Base-by-base conservation (phyloP, 2,329 filamentous ascomycete genomes). In the Ascochyta clinopodiicola region DNA sequence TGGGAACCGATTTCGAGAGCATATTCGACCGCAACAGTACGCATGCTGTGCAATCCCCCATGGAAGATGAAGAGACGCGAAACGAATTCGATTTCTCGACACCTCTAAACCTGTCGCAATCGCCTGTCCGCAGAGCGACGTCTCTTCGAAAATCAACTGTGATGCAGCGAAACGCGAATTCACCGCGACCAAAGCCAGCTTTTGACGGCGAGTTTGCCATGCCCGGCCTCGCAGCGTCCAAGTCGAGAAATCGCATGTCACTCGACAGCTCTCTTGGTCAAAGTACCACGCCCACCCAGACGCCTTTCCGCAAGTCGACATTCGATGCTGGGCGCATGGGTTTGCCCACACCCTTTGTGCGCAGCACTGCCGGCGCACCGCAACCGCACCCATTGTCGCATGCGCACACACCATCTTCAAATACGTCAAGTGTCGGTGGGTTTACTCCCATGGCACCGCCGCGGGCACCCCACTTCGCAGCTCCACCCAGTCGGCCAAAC, bases 131-230 rank as follows among this genome's bases (percentile, higher is more conserved):
- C 19, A 70, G 72, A 39, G 86, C 89, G 1, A 89, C 88, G 1
- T 95, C 92, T 17, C 79, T 97, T 44, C 85, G 94, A 56, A 93
- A 89, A 72, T 96, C 92, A 2, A 96, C 94, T 0, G 77, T 96
- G 22, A 92, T 96, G 70, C 93, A 96, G 75, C 88, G 94, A 36
- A 85, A 90, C 59, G 65, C 76, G 17, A 75, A 66, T 46, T 71
- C 75, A 22, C 69, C 77, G 21, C 73, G 71, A 43, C 60, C 70
- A 7, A 76, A 76, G 60, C 68, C 77, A 22, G 71, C 70, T 25
- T 69, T 70, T 21, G 79, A 81, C 31, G 67, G 68, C 39, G 74
- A 90, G 51, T 80, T 82, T 27, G 78, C 84, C 4, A 80, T 86
- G 0, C 83, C 86, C 17, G 77, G 76, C 17, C 74, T 75, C 10